Conservation (phyloP, 2,329 filamentous ascomycete species). For the Clarireedia paspali region DNA sequence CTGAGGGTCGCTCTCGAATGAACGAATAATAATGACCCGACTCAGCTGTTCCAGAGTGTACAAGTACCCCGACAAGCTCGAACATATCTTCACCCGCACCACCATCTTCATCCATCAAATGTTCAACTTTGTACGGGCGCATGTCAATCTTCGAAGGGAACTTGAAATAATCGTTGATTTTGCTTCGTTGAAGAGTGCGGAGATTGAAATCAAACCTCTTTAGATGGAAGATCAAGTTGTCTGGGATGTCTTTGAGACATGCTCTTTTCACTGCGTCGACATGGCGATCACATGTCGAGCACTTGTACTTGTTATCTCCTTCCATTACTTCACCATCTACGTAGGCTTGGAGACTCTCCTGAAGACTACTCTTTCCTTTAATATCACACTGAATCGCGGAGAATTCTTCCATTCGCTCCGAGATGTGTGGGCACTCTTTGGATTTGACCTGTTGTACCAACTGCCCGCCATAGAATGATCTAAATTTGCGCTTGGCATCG, state of each 20-base stretch:
- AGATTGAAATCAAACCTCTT: constrained; percentile 83
- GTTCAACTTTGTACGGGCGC: constrained; percentile 80
- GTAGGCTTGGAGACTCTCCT: constrained; percentile 89
- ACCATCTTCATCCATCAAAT: constrained; percentile 57
- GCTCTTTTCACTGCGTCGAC: constrained; percentile 92
- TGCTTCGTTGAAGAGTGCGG: constrained; percentile 69
- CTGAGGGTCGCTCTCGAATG: constrained; percentile 68
- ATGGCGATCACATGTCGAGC: constrained; percentile 77
- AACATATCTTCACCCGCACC: constrained; percentile 65
- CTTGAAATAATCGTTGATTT: constrained; percentile 91
- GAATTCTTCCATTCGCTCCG: constrained; percentile 82
- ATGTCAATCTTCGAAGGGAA: constrained; percentile 83
- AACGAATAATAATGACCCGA: constrained; percentile 98
- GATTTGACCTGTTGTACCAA: constrained; percentile 93
- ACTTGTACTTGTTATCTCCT: constrained; percentile 99
- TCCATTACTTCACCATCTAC: constrained; percentile 95
- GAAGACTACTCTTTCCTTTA: constrained; percentile 75
- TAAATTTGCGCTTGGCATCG: constrained; percentile 64
- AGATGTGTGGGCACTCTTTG: constrained; percentile 89
- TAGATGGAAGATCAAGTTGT: constrained; percentile 91
- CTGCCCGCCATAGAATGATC: constrained; percentile 83
- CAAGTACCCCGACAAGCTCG: constrained; percentile 88
- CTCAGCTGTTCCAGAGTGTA: constrained; percentile 87
- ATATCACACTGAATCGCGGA: constrained; percentile 95
- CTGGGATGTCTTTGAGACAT: constrained; percentile 84